Base-by-base conservation (phyloP, 768 basidiomycete species). In the Galerina marginata region DNA sequence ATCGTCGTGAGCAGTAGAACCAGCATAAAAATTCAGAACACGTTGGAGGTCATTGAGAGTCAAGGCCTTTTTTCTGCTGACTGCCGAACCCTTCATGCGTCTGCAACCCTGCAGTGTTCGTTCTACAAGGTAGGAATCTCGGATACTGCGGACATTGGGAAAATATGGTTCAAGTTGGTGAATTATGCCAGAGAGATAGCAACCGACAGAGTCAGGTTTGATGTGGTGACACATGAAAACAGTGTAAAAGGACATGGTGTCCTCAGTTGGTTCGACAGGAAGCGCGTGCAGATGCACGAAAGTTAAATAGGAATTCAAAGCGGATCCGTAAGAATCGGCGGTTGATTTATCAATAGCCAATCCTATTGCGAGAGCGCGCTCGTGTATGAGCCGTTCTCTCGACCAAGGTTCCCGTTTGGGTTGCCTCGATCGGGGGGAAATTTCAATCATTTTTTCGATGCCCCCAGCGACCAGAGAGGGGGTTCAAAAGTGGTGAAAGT, bases 141-240 rank as follows among this genome's bases (percentile, higher is more conserved):
- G 67, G 12, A 50, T 40, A 0, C 40, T 20, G 2, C 71, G 71
- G 6, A 79, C 71, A 7, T 67, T 4, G 1, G 79, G 76, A 64
- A 72, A 82, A 16, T 67, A 59, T 0, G 65, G 42, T 58, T 80
- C 75, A 6, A 81, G 74, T 42, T 74, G 65, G 15, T 70, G 72
- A 52, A 69, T 71, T n/a, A 80, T 79, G 0, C 80, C 78, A 1
- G 79, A 79, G 0, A 82, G 69, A 64, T 82, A 82, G 2, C 65
- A 53, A 12, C 64, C 54, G 7, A 79, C 74, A 0, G 78, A 77
- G 0, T 48, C 10, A 0, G 80, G 79, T 50, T 74, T 64, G 44
- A 81, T 77, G 58, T 74, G 71, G 46, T 65, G 60, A 2, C 61
- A 72, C 71, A 75, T 78, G 65, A 67, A 82, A 2, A 74, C 67